phyloP scores from a whole-genome alignment of 345 rosid genomes.

The Eucalyptus cloeziana region DNA sequence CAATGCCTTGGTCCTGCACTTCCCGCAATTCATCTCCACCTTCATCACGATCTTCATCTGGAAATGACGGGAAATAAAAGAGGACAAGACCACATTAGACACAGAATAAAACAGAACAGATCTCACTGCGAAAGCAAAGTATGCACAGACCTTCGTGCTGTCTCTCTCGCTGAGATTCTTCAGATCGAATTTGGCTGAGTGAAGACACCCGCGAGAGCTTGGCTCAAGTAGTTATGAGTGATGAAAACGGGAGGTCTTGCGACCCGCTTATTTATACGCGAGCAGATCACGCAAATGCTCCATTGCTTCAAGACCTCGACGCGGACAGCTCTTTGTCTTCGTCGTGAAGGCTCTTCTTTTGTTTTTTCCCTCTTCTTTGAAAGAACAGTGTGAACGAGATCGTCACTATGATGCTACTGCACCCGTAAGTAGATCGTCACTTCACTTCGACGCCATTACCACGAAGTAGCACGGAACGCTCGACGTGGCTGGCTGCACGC shows the following conservation, averaged over 20 bases:
- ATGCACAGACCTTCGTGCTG: background rate
- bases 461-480: background rate
- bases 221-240: background rate
- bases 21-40: background rate
- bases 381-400: background rate
- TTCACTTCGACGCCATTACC: background rate
- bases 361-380: background rate
- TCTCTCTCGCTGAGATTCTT: background rate
- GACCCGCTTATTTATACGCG: background rate
- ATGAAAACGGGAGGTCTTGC: background rate
- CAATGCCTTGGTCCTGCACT: background rate
- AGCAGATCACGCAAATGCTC: background rate
- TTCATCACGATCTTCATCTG: background rate
- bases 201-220: background rate
- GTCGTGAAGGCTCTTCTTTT: background rate
- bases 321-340: background rate
- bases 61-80: background rate
- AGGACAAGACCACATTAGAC: background rate
- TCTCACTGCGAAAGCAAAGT: background rate
- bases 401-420: background rate
- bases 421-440: background rate
- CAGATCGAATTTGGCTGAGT: background rate
- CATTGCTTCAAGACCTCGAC: background rate
- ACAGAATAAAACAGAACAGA: background rate
- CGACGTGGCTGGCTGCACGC: background rate